Evolutionary conservation across 495 filamentous ascomycete species (phyloP), one percentile per base, ranked within the genome.

Genomic region (Neurospora tetrasperma): DNA sequence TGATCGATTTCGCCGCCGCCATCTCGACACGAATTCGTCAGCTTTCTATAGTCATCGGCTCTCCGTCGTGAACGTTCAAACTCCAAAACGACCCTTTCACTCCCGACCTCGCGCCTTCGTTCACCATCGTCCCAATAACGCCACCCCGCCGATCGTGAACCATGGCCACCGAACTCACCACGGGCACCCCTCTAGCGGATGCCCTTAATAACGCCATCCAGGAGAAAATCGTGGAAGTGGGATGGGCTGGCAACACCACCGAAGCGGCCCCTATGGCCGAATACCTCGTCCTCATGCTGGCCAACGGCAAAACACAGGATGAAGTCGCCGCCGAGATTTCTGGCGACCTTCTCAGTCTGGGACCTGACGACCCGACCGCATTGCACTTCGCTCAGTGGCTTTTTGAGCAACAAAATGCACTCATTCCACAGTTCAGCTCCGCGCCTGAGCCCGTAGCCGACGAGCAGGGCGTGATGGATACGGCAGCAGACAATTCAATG

Each of bases 281-380:
- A 82, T 99, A 98, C 80, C 95, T 99, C 74, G 91, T 97, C 66
- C 86, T 97, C 71, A 98, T 98, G 95, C 87, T 99, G 40, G 93
- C 91, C 72, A 98, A 98, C 80, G 93, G 94, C 72, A 97, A 97
- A 82, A 92, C 91, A 8, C 90, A 96, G 79, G 89, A 93, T 62
- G 91, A 97, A 77, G 94, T 98, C 74, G 92, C 94, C 5, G 88
- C 89, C 39, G 96, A 99, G 79, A 89, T 98, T 14, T 90, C 94
- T 10, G 92, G 91, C 73, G 96, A 99, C 76, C 88, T 98, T 48
- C 88, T 99, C 2, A 90, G 89, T 39, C 88, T 98, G 2, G 90
- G 89, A 1, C 90, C 93, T 71, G 94, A 96, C 70, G 93, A 97
- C 78, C 88, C 90, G 71, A 90, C 91, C 71, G 92, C 94, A 9